Conservation (phyloP, 2,329 filamentous ascomycete genomes). For the Chrysosporium queenslandicum region DNA sequence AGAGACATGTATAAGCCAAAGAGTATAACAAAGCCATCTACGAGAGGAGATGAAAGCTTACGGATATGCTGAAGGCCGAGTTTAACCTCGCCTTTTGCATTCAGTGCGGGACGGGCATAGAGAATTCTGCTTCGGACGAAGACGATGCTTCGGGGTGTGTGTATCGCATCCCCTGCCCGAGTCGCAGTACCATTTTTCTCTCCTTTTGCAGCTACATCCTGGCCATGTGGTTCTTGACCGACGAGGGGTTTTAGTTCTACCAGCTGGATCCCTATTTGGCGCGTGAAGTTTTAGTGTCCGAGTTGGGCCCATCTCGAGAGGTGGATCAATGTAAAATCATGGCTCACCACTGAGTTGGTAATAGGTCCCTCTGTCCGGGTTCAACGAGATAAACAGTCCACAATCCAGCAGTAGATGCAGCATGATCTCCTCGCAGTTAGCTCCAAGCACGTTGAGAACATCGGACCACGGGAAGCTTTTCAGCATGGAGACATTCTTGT, state of each 20-base stretch:
- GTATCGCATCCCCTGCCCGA: not conserved
- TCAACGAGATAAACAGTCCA: slow-evolving; percentile 60
- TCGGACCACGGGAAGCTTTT: slow-evolving; percentile 65
- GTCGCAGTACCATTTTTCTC: too few species aligned
- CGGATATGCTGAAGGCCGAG: slow-evolving; percentile 74
- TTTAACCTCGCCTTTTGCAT: slow-evolving; percentile 54
- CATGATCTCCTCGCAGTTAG: slow-evolving; percentile 66
- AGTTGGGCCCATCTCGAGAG: not conserved
- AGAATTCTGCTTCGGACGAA: slow-evolving; percentile 78
- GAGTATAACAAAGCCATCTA: not conserved
- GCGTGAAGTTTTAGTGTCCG: not conserved
- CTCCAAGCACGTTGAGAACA: slow-evolving; percentile 62
- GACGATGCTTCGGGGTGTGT: slow-evolving; percentile 48
- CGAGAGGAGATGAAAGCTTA: slow-evolving; percentile 36
- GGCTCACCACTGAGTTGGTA: slow-evolving; percentile 67
- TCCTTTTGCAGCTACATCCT: not conserved
- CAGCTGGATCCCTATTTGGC: slow-evolving; percentile 9
- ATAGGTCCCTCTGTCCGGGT: slow-evolving; percentile 54
- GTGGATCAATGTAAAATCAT: not conserved
- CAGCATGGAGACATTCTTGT: slow-evolving; percentile 58
- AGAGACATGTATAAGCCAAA: too few species aligned
- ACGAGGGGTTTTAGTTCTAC: slow-evolving; percentile 10
- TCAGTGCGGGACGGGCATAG: slow-evolving; percentile 66
- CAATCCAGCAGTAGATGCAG: slow-evolving; percentile 65
- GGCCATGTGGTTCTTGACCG: not conserved